Base-by-base conservation (phyloP, 768 basidiomycete genomes). In the Lentinula lateritia region DNA sequence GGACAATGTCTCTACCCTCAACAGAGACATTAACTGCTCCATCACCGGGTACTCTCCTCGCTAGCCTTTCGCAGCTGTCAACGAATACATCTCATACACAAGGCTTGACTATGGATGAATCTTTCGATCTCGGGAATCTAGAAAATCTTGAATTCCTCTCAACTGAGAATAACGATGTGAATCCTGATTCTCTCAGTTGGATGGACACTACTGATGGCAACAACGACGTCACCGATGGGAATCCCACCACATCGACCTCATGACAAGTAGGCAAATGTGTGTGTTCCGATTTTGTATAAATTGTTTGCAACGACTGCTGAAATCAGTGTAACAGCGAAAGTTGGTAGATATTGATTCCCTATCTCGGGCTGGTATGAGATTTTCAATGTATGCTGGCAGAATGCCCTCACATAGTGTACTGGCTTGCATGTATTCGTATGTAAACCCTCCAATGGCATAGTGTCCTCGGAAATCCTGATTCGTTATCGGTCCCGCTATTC, bases 121-220 rank as follows among this genome's bases (percentile, higher is more conserved):
- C 69, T 6, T 87, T 87, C 34, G 82, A 83, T 65, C 69, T 84
- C 5, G 74, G 78, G 6, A 74, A 75, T 56, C 71, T 86, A 55
- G 57, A 35, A 10, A 72, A 73, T 58, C 65, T 76, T 28, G 72
- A 73, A 42, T 82, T 84, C 62, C 80, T 80, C 64, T 71, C 70
- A 1, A 68, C 74, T 58, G 64, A 71, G 35, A 63, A 71, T 50
- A 70, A 73, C 5, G 82, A 76, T 39, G 76, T 85, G 71, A 76
- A 72, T 62, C 77, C 84, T 63, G 82, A 83, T 6, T 52, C 48
- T 34, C 50, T 60, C 8, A 23, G 18, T 3, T 60, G 59, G 59
- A 60, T 60, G 50, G 28, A 48, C 20, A 16, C 23, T 7, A 9
- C 59, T 52, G 50, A 53, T 12, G 59, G 59, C 15, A 52, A 18